Evolutionary conservation across 306 rosid species (phyloP).

Genomic region (Luffa acutangula): DNA sequence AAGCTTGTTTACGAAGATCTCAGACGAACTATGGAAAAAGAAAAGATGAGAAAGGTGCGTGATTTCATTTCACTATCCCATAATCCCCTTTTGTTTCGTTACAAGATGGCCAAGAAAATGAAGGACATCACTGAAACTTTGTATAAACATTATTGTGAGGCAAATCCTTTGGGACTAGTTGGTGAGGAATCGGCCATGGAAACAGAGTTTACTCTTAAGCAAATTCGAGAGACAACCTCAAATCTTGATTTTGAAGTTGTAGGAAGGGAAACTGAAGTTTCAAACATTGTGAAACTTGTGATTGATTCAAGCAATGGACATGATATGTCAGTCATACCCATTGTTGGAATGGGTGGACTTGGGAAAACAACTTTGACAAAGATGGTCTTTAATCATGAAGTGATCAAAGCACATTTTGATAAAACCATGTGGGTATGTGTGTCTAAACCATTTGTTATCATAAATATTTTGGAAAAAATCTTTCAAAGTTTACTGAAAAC

Average conservation of each 20-base stretch:
- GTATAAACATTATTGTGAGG: neutral
- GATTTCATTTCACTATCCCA: neutral
- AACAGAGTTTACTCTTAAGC: neutral
- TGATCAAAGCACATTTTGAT: neutral
- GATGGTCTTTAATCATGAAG: neutral
- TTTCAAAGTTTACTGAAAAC: neutral
- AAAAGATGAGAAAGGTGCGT: neutral
- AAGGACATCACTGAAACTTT: neutral
- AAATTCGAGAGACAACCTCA: neutral
- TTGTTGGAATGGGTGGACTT: neutral
- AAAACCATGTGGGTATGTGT: conserved; percentile 13
- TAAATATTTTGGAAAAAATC: neutral
- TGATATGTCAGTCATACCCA: neutral
- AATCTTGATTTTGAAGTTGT: neutral
- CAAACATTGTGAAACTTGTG: neutral
- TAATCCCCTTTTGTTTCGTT: neutral
- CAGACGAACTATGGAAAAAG: neutral
- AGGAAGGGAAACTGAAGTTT: neutral
- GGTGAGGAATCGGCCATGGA: neutral
- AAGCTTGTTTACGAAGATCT: conserved; percentile 1
- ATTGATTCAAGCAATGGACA: neutral
- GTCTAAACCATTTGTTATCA: neutral
- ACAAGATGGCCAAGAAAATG: neutral
- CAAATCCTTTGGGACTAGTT: neutral
- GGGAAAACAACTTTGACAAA: conserved; percentile 1